These are phyloP conservation scores for Candida smagusa DNA, from an alignment of 1,139 yeast genomes.

Conservation along the genomic window DNA sequence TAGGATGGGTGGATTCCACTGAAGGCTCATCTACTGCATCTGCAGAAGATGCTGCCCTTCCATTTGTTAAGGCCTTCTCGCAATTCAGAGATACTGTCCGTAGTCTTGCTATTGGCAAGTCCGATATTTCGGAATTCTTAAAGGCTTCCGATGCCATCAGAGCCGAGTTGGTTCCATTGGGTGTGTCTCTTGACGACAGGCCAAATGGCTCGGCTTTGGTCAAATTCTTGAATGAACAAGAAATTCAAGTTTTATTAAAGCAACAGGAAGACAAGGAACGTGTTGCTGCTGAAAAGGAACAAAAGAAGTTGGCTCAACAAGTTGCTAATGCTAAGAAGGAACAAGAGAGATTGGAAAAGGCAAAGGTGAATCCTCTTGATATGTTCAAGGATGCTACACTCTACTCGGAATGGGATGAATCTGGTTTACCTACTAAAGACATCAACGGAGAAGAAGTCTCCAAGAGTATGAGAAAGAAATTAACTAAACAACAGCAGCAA, in stretches of 20 bases:
- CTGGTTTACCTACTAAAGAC: slow-evolving; percentile 80
- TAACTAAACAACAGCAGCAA: slow-evolving; percentile 69
- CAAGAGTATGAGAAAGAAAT: slow-evolving; percentile 81
- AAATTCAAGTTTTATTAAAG: slow-evolving; percentile 59
- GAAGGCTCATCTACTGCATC: slow-evolving; percentile 22
- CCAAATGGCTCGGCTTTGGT: slow-evolving; percentile 75
- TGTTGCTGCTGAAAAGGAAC: slow-evolving; percentile 37
- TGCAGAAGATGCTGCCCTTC: slow-evolving; percentile 68
- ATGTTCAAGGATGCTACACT: slow-evolving; percentile 59
- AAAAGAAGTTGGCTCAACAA: slow-evolving; percentile 38
- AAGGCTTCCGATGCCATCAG: slow-evolving; percentile 41
- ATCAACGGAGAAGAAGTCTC: slow-evolving; percentile 81
- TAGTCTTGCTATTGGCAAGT: slow-evolving; percentile 63
- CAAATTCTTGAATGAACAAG: slow-evolving; percentile 71
- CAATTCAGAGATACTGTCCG: slow-evolving; percentile 81
- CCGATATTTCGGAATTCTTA: slow-evolving; percentile 53
- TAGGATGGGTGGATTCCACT: slow-evolving; percentile 71
- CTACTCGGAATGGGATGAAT: slow-evolving; percentile 77
- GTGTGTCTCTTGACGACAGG: slow-evolving; percentile 87
- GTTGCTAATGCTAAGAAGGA: slow-evolving; percentile 55
- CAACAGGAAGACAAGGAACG: slow-evolving; percentile 64
- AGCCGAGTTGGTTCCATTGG: slow-evolving; percentile 63
- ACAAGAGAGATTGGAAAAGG: slow-evolving; percentile 62
- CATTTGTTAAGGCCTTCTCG: slow-evolving; percentile 75
- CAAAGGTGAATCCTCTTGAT: slow-evolving; percentile 66